A percentile compares a stretch with the other conserved stretches of the same genome.
Evolutionary conservation across 257 asterid species (phyloP).

Genomic region (Voacanga thouarsii): DNA sequence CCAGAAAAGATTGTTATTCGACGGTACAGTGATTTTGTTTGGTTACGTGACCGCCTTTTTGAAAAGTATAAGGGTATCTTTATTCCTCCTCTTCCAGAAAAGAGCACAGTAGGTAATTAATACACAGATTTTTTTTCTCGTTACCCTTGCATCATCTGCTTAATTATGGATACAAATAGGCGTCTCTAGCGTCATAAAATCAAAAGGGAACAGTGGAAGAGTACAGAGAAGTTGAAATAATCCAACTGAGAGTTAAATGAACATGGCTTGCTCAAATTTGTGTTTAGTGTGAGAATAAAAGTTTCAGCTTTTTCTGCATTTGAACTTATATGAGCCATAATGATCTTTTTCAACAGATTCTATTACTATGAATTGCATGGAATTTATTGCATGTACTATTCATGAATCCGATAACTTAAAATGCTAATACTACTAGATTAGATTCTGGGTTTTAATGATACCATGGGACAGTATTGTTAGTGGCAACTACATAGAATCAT

Average conservation of each 20-base stretch:
- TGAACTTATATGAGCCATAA: background rate
- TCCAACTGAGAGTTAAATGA: background rate
- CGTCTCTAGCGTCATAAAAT: background rate
- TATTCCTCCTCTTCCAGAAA: conserved; percentile 99
- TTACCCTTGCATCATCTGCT: conserved; percentile 1
- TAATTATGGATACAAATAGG: background rate
- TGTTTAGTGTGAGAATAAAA: background rate
- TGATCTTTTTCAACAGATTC: background rate
- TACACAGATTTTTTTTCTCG: background rate
- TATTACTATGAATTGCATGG: background rate
- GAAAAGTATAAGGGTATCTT: conserved; percentile 92
- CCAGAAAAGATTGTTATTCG: conserved; percentile 93
- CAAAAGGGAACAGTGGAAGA: background rate
- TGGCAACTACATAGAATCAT: background rate
- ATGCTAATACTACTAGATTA: background rate
- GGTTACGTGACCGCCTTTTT: conserved; percentile 90
- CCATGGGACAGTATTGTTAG: background rate
- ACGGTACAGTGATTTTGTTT: conserved; percentile 89
- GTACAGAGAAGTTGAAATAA: background rate
- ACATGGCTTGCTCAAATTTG: background rate
- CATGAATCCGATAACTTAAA: background rate
- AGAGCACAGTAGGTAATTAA: conserved; percentile 94
- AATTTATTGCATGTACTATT: background rate
- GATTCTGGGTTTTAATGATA: background rate
- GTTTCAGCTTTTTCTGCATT: background rate